Evolutionary conservation across 2,329 filamentous ascomycete genomes (phyloP).

Genomic region (Furcasterigmium furcatum): DNA sequence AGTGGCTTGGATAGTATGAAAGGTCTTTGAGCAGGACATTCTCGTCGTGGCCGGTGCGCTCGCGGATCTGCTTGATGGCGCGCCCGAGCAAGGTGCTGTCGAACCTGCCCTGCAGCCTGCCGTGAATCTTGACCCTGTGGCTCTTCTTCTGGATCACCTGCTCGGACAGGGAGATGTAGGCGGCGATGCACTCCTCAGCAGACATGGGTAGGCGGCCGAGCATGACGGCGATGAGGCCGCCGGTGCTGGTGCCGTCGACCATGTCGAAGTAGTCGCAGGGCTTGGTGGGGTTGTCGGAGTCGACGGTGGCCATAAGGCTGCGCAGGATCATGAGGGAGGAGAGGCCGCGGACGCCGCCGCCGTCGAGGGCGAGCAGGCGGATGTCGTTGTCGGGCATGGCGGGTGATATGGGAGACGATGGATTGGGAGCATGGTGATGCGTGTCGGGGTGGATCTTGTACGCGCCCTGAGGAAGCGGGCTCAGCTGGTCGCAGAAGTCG

Average conservation of each 20-base stretch:
- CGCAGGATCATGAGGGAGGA: slow-evolving; percentile 22
- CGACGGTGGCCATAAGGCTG: slow-evolving; percentile 17
- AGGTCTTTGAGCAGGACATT: neutral
- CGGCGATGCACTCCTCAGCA: neutral
- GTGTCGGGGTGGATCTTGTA: too few species aligned
- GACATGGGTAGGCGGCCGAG: slow-evolving; percentile 23
- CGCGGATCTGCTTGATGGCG: neutral
- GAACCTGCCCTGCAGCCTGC: neutral
- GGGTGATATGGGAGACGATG: too few species aligned
- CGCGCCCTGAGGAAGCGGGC: too few species aligned
- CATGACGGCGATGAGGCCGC: slow-evolving; percentile 36
- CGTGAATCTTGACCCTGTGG: neutral
- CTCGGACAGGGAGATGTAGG: slow-evolving; percentile 1
- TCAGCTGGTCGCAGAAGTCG: too few species aligned
- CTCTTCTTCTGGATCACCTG: neutral
- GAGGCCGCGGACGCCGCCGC: slow-evolving; percentile 24
- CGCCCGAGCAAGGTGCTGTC: neutral
- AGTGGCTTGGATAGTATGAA: neutral
- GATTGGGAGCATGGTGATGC: too few species aligned
- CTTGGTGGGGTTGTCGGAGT: slow-evolving; percentile 4
- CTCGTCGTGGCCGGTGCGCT: neutral
- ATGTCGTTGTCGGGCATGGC: neutral
- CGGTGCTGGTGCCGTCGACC: slow-evolving; percentile 22
- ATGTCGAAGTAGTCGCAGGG: slow-evolving; percentile 26
- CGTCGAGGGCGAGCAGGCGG: slow-evolving; percentile 10